These are phyloP conservation scores for Echinochloa phyllopogon DNA, from an alignment of 176 grass and related monocot genomes.

Conservation along the genomic window DNA sequence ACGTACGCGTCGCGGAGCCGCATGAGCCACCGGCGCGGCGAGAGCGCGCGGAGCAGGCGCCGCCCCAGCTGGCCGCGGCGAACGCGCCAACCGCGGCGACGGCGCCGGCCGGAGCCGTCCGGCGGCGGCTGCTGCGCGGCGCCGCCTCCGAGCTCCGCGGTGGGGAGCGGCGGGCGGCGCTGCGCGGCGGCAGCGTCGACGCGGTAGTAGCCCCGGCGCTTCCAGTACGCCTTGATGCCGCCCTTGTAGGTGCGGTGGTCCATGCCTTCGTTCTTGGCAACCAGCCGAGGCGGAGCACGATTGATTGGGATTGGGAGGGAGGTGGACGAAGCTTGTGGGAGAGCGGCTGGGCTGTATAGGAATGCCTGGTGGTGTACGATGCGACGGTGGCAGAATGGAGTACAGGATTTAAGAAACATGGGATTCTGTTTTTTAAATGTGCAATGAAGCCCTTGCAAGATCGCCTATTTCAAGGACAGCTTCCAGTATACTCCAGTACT, in stretches of 20 bases:
- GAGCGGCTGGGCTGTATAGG: background rate
- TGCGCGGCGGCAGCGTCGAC: slow-evolving; percentile 37
- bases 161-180: slow-evolving; percentile 36
- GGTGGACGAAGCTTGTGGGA: background rate
- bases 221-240: slow-evolving; percentile 75
- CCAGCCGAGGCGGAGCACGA: background rate
- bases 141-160: slow-evolving; percentile 45
- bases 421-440: background rate
- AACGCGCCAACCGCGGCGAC: slow-evolving; percentile 45
- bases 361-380: background rate
- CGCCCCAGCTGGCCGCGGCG: slow-evolving; percentile 39
- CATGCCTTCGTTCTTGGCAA: slow-evolving; percentile 19
- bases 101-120: background rate
- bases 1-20: slow-evolving; percentile 69
- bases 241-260: slow-evolving; percentile 48
- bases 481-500: background rate
- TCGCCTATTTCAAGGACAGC: background rate
- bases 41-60: slow-evolving; percentile 39
- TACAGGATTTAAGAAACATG: background rate
- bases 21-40: slow-evolving; percentile 55
- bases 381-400: background rate
- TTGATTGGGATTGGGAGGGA: background rate
- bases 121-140: background rate
- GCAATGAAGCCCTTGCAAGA: background rate
- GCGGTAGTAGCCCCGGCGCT: slow-evolving; percentile 58